These are phyloP conservation scores for Bocquillonia castaneifolia DNA, from an alignment of 441 rosid species.

Conservation along the genomic window DNA sequence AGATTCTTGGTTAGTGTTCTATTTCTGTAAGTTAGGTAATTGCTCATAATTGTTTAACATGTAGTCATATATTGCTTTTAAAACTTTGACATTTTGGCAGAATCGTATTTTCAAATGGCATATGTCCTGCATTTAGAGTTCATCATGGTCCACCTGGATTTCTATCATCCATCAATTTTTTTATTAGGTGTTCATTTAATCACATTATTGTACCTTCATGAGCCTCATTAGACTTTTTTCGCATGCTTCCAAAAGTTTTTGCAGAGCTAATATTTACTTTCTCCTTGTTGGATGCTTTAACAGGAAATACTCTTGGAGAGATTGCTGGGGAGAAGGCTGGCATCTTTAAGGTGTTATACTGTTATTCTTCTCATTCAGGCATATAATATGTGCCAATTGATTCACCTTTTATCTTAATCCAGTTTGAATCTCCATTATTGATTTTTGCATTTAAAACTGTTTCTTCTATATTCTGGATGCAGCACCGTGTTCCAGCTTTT, in stretches of 20 bases:
- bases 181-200: not conserved
- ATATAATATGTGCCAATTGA: slow-evolving; percentile 14
- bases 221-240: not conserved
- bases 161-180: not conserved
- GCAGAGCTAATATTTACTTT: slow-evolving; percentile 9
- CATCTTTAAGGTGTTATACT: slow-evolving; percentile 77
- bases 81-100: slow-evolving; percentile 4
- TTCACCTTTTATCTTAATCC: slow-evolving; percentile 14
- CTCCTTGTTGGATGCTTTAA: slow-evolving; percentile 27
- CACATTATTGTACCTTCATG: not conserved
- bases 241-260: not conserved
- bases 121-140: not conserved
- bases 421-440: slow-evolving; percentile 1
- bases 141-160: not conserved
- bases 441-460: not conserved
- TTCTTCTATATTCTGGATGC: slow-evolving; percentile 25
- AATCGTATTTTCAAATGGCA: not conserved
- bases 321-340: slow-evolving; percentile 99
- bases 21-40: slow-evolving; percentile 20
- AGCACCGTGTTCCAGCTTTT: slow-evolving; percentile 82
- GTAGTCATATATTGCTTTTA: not conserved
- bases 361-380: slow-evolving; percentile 20
- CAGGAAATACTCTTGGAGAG: slow-evolving; percentile 89
- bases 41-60: slow-evolving; percentile 15
- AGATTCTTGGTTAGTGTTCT: slow-evolving; percentile 86